These are phyloP conservation scores for Ogataea trehalophila DNA, from an alignment of 805 yeast genomes.

Conservation along the genomic window DNA sequence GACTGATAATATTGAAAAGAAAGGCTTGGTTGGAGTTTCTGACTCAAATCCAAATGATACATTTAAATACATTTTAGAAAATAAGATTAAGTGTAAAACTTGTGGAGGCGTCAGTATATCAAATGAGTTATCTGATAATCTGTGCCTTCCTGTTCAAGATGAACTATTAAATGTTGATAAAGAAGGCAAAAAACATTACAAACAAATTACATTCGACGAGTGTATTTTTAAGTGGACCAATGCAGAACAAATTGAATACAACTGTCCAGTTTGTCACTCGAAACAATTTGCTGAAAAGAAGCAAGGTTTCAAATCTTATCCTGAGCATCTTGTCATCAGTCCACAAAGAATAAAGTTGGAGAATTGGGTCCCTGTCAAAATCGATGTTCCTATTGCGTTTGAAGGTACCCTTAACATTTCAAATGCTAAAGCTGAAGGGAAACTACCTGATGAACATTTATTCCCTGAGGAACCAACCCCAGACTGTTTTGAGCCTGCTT, in stretches of 20 bases:
- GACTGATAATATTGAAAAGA: slow-evolving; percentile 53
- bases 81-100: slow-evolving; percentile 50
- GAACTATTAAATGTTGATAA: slow-evolving; percentile 35
- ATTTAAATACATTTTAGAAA: slow-evolving; percentile 62
- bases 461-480: slow-evolving; percentile 35
- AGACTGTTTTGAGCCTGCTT: slow-evolving; percentile 24
- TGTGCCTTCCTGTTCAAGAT: slow-evolving; percentile 56
- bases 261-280: slow-evolving; percentile 52
- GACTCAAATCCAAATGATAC: slow-evolving; percentile 42
- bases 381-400: slow-evolving; percentile 63
- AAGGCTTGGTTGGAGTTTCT: slow-evolving; percentile 31
- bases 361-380: slow-evolving; percentile 87
- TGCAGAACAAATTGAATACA: slow-evolving; percentile 56
- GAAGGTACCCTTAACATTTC: slow-evolving; percentile 41
- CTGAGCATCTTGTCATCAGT: slow-evolving; percentile 64
- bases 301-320: slow-evolving; percentile 55
- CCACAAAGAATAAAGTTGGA: slow-evolving; percentile 78
- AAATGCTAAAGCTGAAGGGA: slow-evolving; percentile 36
- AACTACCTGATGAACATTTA: slow-evolving; percentile 35
- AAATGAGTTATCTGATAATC: slow-evolving; percentile 51
- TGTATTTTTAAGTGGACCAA: slow-evolving; percentile 42
- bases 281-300: slow-evolving; percentile 35
- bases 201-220: slow-evolving; percentile 44
- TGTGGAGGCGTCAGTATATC: slow-evolving; percentile 61
- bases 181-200: slow-evolving; percentile 43